phyloP scores from a whole-genome alignment of 805 yeast species.

The baker's yeast (Saccharomyces cerevisiae) region DNA sequence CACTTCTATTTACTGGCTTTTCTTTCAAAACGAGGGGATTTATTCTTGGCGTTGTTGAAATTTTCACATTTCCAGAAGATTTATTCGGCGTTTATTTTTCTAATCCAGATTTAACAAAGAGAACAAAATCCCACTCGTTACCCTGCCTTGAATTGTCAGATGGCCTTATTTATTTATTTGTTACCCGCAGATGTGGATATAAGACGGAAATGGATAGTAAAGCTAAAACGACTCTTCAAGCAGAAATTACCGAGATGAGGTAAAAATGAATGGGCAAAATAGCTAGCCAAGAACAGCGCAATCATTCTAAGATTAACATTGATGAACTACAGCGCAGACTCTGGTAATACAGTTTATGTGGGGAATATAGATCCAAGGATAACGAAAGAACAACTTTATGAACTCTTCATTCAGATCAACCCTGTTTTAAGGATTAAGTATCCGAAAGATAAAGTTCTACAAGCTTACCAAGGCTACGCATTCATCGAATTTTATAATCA shows the following conservation, averaged over 20 bases:
- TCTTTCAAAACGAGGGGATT: not conserved
- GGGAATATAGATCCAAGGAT: conserved; percentile 78
- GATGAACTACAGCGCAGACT: conserved; percentile 23
- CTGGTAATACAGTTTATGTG: conserved; percentile 56
- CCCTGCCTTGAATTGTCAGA: no score
- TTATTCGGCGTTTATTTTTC: not conserved
- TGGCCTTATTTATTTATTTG: no score
- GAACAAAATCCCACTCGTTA: not conserved
- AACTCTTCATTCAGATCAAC: conserved; percentile 76
- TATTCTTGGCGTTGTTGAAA: not conserved
- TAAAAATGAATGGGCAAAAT: not conserved
- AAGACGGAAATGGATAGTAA: not conserved
- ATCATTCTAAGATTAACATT: not conserved
- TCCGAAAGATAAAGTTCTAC: conserved; percentile 69
- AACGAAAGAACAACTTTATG: conserved; percentile 64
- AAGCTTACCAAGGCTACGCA: conserved; percentile 78
- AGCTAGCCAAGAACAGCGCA: not conserved
- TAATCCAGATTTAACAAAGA: not conserved
- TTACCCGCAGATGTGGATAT: not conserved
- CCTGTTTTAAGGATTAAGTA: conserved; percentile 63
- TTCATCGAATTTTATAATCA: conserved; percentile 61
- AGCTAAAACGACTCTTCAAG: no score
- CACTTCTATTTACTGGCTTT: not conserved
- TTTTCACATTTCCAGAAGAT: not conserved
- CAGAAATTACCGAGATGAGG: not conserved